A percentile compares a stretch with the other conserved stretches of the same genome.
Evolutionary conservation across 441 rosid genomes (phyloP).

Genomic region (Pelargonium australe): DNA sequence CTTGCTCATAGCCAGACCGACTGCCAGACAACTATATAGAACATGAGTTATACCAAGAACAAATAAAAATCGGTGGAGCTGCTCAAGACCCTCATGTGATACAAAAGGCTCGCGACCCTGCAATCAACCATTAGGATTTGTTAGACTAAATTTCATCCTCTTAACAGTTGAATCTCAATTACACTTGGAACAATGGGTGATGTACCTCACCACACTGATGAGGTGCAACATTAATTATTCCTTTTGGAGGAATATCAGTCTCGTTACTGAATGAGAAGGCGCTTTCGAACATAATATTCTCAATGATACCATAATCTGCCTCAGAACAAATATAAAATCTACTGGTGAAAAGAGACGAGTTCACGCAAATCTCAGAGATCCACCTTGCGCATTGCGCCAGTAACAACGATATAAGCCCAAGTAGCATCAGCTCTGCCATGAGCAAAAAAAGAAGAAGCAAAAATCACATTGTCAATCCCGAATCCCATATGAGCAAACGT

Average conservation of each 20-base stretch:
- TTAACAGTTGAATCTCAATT: background rate
- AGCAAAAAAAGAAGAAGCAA: background rate
- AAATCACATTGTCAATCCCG: slow-evolving; percentile 9
- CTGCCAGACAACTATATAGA: slow-evolving; percentile 78
- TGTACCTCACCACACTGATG: slow-evolving; percentile 78
- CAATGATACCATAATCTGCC: slow-evolving; percentile 42
- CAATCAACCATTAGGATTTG: slow-evolving; percentile 17
- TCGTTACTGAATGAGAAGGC: slow-evolving; percentile 36
- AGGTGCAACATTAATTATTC: slow-evolving; percentile 32
- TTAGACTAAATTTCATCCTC: slow-evolving; percentile 4
- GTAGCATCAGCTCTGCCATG: slow-evolving; percentile 87
- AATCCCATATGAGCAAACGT: background rate
- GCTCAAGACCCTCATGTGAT: slow-evolving; percentile 75
- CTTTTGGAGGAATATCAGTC: slow-evolving; percentile 48
- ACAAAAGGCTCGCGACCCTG: slow-evolving; percentile 96
- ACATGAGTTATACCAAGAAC: slow-evolving; percentile 92
- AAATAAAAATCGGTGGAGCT: slow-evolving; percentile 84
- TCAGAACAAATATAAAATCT: slow-evolving; percentile 75
- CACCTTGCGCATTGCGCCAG: slow-evolving; percentile 86
- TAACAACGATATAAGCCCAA: slow-evolving; percentile 83
- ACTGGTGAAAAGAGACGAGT: slow-evolving; percentile 80
- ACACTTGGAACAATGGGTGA: background rate
- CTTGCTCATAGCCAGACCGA: slow-evolving; percentile 93
- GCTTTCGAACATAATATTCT: slow-evolving; percentile 33
- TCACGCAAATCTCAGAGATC: slow-evolving; percentile 86